These are phyloP conservation scores for Kingdonia uniflora DNA, from an alignment of 164 flowering plant genomes.

Conservation along the genomic window DNA sequence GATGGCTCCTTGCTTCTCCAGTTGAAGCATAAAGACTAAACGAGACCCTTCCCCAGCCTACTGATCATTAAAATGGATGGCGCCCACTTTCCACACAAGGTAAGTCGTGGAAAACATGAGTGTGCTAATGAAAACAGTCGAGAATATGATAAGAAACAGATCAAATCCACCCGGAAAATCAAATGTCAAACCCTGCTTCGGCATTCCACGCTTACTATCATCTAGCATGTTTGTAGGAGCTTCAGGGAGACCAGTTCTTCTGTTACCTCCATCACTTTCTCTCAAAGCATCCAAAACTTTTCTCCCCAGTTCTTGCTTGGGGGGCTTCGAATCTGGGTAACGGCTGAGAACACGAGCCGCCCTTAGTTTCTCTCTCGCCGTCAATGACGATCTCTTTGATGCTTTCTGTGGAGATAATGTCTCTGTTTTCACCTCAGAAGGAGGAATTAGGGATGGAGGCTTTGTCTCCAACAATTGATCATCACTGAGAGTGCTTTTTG, in stretches of 20 bases:
- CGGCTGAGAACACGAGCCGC: slow-evolving; percentile 84
- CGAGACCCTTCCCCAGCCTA: slow-evolving; percentile 14
- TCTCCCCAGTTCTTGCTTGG: slow-evolving; percentile 50
- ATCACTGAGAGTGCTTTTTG: slow-evolving; percentile 16
- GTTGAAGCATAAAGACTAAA: neutral
- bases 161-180: slow-evolving; percentile 70
- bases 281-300: slow-evolving; percentile 58
- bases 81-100: slow-evolving; percentile 91
- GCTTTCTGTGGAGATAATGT: slow-evolving; percentile 13
- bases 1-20: slow-evolving; percentile 2
- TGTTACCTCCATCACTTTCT: slow-evolving; percentile 70
- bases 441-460: slow-evolving; percentile 11
- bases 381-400: slow-evolving; percentile 43
- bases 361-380: slow-evolving; percentile 79
- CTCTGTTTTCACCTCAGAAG: slow-evolving; percentile 10
- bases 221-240: slow-evolving; percentile 82
- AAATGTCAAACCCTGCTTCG: slow-evolving; percentile 63
- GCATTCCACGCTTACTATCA: slow-evolving; percentile 83
- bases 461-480: slow-evolving; percentile 16
- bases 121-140: slow-evolving; percentile 67
- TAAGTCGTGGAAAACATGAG: slow-evolving; percentile 82
- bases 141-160: slow-evolving; percentile 48
- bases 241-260: slow-evolving; percentile 73
- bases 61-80: slow-evolving; percentile 84
- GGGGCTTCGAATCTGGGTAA: slow-evolving; percentile 43